Evolutionary conservation across 306 rosid genomes (phyloP).

Genomic region (Rosa chinensis): DNA sequence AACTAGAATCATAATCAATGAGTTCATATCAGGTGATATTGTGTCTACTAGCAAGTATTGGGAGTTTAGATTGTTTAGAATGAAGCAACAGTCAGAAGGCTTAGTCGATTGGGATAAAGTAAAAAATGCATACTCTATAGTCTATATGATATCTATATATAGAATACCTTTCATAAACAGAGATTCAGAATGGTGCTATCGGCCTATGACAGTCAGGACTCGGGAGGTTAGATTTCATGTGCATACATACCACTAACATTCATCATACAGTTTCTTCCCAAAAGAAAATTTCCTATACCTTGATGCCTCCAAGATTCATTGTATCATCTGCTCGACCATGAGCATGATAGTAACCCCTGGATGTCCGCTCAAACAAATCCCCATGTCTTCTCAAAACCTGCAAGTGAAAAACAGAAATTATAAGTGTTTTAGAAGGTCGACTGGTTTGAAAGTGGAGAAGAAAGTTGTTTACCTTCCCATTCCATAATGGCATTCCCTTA

Average conservation of each 20-base stretch:
- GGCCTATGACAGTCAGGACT: not conserved
- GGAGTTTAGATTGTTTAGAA: not conserved
- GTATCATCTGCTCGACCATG: slow-evolving; percentile 98
- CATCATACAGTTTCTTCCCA: not conserved
- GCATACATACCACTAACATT: not conserved
- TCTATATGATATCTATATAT: not conserved
- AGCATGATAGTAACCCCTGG: slow-evolving; percentile 83
- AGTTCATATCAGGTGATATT: not conserved
- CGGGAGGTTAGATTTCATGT: not conserved
- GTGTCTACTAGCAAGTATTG: not conserved
- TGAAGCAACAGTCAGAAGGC: not conserved
- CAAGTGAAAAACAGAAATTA: slow-evolving; percentile 23
- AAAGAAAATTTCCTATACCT: slow-evolving; percentile 47
- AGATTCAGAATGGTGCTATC: not conserved
- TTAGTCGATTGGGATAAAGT: too few species aligned
- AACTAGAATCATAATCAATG: not conserved
- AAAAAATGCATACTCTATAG: not conserved
- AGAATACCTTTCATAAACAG: not conserved
- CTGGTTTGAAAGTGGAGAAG: slow-evolving; percentile 19
- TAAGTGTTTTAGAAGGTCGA: slow-evolving; percentile 10
- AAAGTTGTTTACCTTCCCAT: slow-evolving; percentile 65
- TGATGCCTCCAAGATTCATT: slow-evolving; percentile 97
- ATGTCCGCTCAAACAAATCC: slow-evolving; percentile 80
- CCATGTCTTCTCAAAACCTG: slow-evolving; percentile 93
- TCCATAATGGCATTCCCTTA: slow-evolving; percentile 82